Base-by-base conservation (phyloP, 2,329 filamentous ascomycete species). In the Acrodontium crateriforme region DNA sequence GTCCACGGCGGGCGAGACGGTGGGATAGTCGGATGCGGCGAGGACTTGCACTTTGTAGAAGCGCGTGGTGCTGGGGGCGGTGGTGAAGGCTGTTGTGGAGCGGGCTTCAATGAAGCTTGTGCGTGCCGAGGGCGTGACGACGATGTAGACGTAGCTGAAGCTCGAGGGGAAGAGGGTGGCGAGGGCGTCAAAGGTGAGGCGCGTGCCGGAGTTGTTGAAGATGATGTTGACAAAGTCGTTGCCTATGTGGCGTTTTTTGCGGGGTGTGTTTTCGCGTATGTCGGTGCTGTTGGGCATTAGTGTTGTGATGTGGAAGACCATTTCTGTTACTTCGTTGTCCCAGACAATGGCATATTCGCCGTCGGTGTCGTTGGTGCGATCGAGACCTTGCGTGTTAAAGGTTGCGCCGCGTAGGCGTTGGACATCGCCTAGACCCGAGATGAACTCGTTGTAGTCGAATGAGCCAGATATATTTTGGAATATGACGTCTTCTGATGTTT, bases 161-260 rank as follows among this genome's bases (percentile, higher is more conserved):
- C 87, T 79, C 1, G 84, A 91, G 1, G 83, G 83, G 44, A 98
- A 92, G 12, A 41, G 29, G 20, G 28, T 37, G 22, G 33, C 36
- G 4, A 38, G 29, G 0, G 82, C 93, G 50, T 93, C 73, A 50
- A 93, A 92, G 29, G 71, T 69, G 59, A 93, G 95, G 0, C 80
- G 78, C 23, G 28, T 23, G n/a, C 89, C 87, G 2, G 85, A 94
- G 46, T 92, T 83, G 52, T 98, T 98, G 66, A 91, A 98, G 32
- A 98, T 78, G 42, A 98, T 92, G 50, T 93, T 95, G 49, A 98
- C 89, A 52, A 82, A 92, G 54, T 95, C 89, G 49, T 98, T 98
- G 32, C 89, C 89, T 35, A 95, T 89, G 48, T 95, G 91, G 3
- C 75, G 69, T 56, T 98, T 98, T 62, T 98, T 98, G 52, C 73